Conservation (phyloP, 768 basidiomycete genomes). For the Candolleomyces efflorescens region DNA sequence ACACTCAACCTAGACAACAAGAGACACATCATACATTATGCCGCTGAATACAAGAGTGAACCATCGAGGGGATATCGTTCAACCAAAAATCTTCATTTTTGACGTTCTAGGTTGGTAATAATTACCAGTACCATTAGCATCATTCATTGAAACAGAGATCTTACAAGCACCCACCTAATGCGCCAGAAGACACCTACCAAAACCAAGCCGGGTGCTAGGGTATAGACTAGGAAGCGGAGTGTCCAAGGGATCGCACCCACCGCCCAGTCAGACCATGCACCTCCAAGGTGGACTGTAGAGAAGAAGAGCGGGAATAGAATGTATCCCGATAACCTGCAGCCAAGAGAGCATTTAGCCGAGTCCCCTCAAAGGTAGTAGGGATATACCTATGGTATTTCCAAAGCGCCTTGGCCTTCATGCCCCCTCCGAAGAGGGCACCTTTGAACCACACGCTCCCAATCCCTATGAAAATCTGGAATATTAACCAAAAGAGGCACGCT, state of each 20-base stretch:
- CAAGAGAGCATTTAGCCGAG: neutral
- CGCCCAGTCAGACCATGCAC: slow-evolving; percentile 65
- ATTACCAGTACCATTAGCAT: slow-evolving; percentile 1
- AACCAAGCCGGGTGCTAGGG: slow-evolving; percentile 48
- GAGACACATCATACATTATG: no score
- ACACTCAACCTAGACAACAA: no score
- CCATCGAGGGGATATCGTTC: no score
- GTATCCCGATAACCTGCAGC: slow-evolving; percentile 66
- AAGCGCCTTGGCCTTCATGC: slow-evolving; percentile 60
- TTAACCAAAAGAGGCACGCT: slow-evolving; percentile 56
- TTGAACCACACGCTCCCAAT: slow-evolving; percentile 76
- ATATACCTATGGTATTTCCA: slow-evolving; percentile 83
- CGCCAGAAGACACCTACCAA: slow-evolving; percentile 43
- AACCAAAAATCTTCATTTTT: slow-evolving; percentile 43
- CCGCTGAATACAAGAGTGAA: no score
- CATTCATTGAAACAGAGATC: neutral
- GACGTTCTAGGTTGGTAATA: slow-evolving; percentile 49
- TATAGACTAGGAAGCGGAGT: slow-evolving; percentile 48
- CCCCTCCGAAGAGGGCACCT: slow-evolving; percentile 69
- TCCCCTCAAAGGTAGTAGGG: neutral
- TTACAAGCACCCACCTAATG: slow-evolving; percentile 40
- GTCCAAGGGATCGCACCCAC: slow-evolving; percentile 27
- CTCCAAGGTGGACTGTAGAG: slow-evolving; percentile 64
- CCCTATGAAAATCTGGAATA: slow-evolving; percentile 58
- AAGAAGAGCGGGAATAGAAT: slow-evolving; percentile 57